Evolutionary conservation across 805 yeast genomes (phyloP).

Genomic region (Candida vaughaniae): DNA sequence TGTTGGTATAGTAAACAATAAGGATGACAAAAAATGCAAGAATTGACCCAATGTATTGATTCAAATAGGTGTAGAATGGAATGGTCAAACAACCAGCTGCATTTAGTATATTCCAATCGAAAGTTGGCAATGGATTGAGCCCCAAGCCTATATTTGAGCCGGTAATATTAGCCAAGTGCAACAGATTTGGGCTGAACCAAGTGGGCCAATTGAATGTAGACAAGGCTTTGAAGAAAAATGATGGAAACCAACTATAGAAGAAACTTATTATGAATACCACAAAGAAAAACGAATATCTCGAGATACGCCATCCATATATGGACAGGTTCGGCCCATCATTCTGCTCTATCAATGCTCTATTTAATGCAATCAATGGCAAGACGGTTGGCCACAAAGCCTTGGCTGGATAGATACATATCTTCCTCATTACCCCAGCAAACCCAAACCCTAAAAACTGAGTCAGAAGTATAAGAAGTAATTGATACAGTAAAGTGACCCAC

Average conservation of each 20-base stretch:
- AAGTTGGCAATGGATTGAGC: conserved; percentile 40
- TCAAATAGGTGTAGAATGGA: conserved; percentile 44
- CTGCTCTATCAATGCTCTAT: conserved; percentile 38
- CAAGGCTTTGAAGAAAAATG: conserved; percentile 37
- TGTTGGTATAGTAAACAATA: conserved; percentile 44
- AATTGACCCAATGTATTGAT: conserved; percentile 37
- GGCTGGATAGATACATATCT: conserved; percentile 46
- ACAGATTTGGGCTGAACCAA: conserved; percentile 40
- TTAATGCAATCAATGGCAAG: conserved; percentile 42
- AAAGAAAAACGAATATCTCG: conserved; percentile 40
- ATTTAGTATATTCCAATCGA: conserved; percentile 44
- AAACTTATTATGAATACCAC: conserved; percentile 33
- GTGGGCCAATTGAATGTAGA: conserved; percentile 47
- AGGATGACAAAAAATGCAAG: conserved; percentile 33
- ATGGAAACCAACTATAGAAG: conserved; percentile 43
- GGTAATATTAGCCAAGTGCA: conserved; percentile 38
- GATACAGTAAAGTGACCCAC: conserved; percentile 52
- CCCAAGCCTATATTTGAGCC: conserved; percentile 41
- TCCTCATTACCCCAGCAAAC: conserved; percentile 63
- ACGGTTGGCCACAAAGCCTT: conserved; percentile 46
- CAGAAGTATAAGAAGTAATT: conserved; percentile 49
- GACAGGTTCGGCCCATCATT: conserved; percentile 11
- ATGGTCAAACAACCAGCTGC: conserved; percentile 39
- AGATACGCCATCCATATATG: conserved; percentile 41
- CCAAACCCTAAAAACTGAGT: conserved; percentile 67